These are phyloP conservation scores for Tylopilus cervinicoccineus DNA, from an alignment of 768 basidiomycete genomes.

Conservation along the genomic window DNA sequence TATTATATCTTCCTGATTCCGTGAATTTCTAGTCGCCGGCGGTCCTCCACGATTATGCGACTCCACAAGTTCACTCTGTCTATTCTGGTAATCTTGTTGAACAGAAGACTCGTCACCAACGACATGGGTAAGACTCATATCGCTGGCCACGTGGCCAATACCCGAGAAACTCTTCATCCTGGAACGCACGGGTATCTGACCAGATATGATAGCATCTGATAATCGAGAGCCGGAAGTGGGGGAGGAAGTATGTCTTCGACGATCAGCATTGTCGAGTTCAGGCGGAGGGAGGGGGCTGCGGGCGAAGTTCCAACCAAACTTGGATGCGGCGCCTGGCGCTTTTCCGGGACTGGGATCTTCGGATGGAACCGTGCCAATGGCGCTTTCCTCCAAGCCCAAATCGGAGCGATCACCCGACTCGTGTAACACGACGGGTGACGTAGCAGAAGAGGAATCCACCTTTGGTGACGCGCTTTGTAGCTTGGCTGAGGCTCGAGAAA, in stretches of 20 bases:
- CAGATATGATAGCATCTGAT: slow-evolving; percentile 23
- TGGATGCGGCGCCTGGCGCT: slow-evolving; percentile 23
- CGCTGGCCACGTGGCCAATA: slow-evolving; percentile 14
- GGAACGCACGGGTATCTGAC: slow-evolving; percentile 45
- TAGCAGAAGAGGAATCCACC: not conserved
- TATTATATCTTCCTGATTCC: slow-evolving; percentile 16
- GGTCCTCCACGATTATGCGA: slow-evolving; percentile 23
- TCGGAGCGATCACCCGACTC: slow-evolving; percentile 3
- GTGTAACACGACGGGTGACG: not conserved
- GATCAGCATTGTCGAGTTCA: slow-evolving; percentile 31
- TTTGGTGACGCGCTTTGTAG: slow-evolving; percentile 2
- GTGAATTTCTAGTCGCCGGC: slow-evolving; percentile 8
- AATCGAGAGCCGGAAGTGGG: slow-evolving; percentile 25
- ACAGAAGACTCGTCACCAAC: slow-evolving; percentile 22
- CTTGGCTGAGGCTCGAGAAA: slow-evolving; percentile 2
- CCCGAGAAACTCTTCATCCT: slow-evolving; percentile 31
- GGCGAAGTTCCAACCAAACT: slow-evolving; percentile 40
- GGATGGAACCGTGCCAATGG: not conserved
- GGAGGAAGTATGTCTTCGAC: slow-evolving; percentile 17
- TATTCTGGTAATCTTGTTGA: slow-evolving; percentile 26
- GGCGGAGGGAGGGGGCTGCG: slow-evolving; percentile 39
- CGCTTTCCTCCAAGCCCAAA: not conserved
- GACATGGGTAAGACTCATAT: slow-evolving; percentile 22
- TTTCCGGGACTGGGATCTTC: slow-evolving; percentile 11
- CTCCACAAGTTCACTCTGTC: slow-evolving; percentile 27